Conservation (phyloP, 768 basidiomycete species). For the Chiua virens region DNA sequence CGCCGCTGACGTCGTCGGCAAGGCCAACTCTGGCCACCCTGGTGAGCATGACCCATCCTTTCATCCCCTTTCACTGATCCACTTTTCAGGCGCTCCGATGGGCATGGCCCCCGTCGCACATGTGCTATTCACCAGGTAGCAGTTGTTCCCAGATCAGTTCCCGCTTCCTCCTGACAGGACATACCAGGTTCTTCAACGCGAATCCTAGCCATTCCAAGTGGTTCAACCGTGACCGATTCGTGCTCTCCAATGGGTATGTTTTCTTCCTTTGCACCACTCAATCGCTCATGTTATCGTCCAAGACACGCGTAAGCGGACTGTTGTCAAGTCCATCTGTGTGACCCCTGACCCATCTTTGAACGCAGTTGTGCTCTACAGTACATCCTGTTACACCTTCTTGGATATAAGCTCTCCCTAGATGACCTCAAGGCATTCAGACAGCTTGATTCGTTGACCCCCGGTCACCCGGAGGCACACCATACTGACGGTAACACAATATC, state of each 20-base stretch:
- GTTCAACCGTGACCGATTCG: constrained; percentile 97
- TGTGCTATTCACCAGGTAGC: constrained; percentile 72
- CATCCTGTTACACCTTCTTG: constrained; percentile 85
- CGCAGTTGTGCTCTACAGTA: constrained; percentile 90
- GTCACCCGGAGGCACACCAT: constrained; percentile 82
- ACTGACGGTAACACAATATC: constrained; percentile 50
- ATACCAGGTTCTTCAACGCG: constrained; percentile 73
- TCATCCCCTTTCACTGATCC: constrained; percentile 6
- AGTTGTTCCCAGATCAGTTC: background rate
- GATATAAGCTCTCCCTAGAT: constrained; percentile 89
- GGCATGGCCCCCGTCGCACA: constrained; percentile 87
- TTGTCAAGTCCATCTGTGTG: background rate
- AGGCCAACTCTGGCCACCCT: constrained; percentile 94
- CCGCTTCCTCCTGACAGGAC: background rate
- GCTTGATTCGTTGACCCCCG: constrained; percentile 85
- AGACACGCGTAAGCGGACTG: constrained; percentile 68
- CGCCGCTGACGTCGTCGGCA: constrained; percentile 73
- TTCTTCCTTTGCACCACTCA: background rate
- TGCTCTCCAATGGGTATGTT: constrained; percentile 89
- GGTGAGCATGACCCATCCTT: constrained; percentile 42
- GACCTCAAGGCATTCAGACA: constrained; percentile 95
- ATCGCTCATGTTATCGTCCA: constrained; percentile 8
- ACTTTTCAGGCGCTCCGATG: constrained; percentile 78
- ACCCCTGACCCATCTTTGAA: constrained; percentile 5
- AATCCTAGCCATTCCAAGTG: constrained; percentile 89